Conservation (phyloP, 768 basidiomycete genomes). For the Chlorophyllum brunneum region DNA sequence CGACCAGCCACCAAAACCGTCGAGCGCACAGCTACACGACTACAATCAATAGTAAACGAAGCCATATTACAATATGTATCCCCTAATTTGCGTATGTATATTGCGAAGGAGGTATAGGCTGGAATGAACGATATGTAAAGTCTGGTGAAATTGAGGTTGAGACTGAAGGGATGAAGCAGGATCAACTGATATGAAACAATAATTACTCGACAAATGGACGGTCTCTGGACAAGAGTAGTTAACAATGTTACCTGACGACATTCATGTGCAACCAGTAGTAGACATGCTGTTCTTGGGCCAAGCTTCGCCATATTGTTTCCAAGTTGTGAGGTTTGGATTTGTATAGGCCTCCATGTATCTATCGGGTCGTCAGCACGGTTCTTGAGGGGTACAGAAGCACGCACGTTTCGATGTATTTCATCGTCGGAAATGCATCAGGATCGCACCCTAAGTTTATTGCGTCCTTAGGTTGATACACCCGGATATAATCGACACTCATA, state of each 20-base stretch:
- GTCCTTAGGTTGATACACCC: slow-evolving; percentile 59
- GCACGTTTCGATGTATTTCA: slow-evolving; percentile 65
- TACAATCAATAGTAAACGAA: no score
- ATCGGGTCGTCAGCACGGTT: neutral
- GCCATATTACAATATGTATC: neutral
- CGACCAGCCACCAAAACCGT: no score
- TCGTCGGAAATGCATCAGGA: slow-evolving; percentile 64
- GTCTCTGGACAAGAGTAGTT: neutral
- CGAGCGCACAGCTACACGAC: no score
- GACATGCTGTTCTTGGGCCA: slow-evolving; percentile 51
- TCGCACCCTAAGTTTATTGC: slow-evolving; percentile 58
- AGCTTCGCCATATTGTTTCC: slow-evolving; percentile 41
- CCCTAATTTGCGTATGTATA: neutral
- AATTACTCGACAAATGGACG: neutral
- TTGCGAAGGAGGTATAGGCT: neutral
- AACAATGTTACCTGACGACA: neutral
- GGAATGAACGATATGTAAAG: neutral
- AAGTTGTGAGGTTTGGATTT: slow-evolving; percentile 51
- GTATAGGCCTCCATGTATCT: slow-evolving; percentile 64
- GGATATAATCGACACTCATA: slow-evolving; percentile 74
- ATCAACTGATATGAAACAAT: neutral
- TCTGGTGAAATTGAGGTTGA: neutral
- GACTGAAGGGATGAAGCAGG: neutral
- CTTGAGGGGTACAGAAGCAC: slow-evolving; percentile 3
- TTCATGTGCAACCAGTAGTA: slow-evolving; percentile 7